A percentile compares a stretch with the other conserved stretches of the same genome.
Conservation (phyloP, 164 flowering plant species). For the Amborella trichopoda region DNA sequence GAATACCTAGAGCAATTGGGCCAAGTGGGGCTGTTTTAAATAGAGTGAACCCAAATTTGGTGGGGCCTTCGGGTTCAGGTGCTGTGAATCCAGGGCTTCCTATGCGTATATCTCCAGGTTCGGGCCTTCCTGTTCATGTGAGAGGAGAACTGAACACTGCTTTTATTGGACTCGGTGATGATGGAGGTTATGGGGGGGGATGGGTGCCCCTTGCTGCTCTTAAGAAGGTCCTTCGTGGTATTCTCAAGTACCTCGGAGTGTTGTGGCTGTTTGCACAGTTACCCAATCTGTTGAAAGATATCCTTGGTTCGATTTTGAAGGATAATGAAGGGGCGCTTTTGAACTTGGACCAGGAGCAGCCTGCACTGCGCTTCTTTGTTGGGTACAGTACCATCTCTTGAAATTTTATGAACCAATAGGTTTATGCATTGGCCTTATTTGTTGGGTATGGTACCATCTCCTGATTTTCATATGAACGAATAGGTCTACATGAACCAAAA, state of each 20-base stretch:
- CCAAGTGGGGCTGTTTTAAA: slow-evolving; percentile 39
- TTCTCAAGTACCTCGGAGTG: slow-evolving; percentile 96
- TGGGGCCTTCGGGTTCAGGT: slow-evolving; percentile 43
- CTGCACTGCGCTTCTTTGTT: slow-evolving; percentile 97
- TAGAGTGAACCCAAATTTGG: slow-evolving; percentile 39
- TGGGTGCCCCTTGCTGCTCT: slow-evolving; percentile 99
- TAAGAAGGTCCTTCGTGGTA: slow-evolving; percentile 90
- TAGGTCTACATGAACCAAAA: no score
- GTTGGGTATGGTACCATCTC: no score
- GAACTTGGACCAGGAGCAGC: slow-evolving; percentile 97
- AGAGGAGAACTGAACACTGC: slow-evolving; percentile 97
- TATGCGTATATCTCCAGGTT: slow-evolving; percentile 55
- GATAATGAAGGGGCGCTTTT: slow-evolving; percentile 91
- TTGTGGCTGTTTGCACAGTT: slow-evolving; percentile 97
- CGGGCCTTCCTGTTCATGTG: slow-evolving; percentile 77
- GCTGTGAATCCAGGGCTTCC: slow-evolving; percentile 46
- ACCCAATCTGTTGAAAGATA: slow-evolving; percentile 88
- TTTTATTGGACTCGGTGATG: slow-evolving; percentile 98
- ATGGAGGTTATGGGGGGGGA: slow-evolving; percentile 99
- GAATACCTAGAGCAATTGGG: slow-evolving; percentile 38
- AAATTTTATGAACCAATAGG: no score
- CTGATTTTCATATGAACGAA: no score
- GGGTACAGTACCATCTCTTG: no score
- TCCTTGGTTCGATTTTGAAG: slow-evolving; percentile 81
- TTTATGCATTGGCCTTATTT: no score